These are phyloP conservation scores for Leccinum cinnamomeum DNA, from an alignment of 1,284 basidiomycete genomes.

Conservation along the genomic window DNA sequence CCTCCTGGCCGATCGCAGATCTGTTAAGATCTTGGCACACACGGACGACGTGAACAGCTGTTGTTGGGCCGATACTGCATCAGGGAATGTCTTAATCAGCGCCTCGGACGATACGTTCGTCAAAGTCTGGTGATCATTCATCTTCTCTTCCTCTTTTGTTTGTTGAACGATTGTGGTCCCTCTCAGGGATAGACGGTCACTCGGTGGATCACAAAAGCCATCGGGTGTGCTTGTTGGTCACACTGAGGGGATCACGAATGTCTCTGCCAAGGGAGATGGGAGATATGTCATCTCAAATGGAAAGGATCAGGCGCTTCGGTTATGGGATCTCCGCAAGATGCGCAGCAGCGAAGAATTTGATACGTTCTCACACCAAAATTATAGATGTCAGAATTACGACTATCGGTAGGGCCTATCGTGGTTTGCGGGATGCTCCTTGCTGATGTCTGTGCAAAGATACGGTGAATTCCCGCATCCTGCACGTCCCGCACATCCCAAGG, in stretches of 20 bases:
- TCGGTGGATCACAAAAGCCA: constrained; percentile 77
- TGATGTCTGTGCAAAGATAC: constrained; percentile 43
- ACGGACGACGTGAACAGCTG: constrained; percentile 93
- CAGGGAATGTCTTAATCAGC: constrained; percentile 91
- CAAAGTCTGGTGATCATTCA: constrained; percentile 80
- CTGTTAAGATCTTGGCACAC: constrained; percentile 85
- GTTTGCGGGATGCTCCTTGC: neutral
- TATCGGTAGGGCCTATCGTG: constrained; percentile 58
- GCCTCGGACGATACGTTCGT: constrained; percentile 93
- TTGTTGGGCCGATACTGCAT: constrained; percentile 90
- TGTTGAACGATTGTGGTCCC: constrained; percentile 1
- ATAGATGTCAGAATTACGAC: constrained; percentile 73
- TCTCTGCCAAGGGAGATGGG: constrained; percentile 88
- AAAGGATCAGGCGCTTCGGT: constrained; percentile 89
- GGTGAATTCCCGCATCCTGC: constrained; percentile 67
- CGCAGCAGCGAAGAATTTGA: constrained; percentile 71
- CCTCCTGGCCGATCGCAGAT: constrained; percentile 74
- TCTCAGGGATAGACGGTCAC: constrained; percentile 85
- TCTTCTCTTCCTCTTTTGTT: neutral
- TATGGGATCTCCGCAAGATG: constrained; percentile 98
- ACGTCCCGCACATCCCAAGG: constrained; percentile 75
- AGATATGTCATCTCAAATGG: constrained; percentile 97
- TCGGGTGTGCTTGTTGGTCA: constrained; percentile 94
- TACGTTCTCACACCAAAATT: constrained; percentile 47
- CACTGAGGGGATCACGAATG: constrained; percentile 91